Conservation (phyloP, 306 rosid species). For the Carpinus viminea region DNA sequence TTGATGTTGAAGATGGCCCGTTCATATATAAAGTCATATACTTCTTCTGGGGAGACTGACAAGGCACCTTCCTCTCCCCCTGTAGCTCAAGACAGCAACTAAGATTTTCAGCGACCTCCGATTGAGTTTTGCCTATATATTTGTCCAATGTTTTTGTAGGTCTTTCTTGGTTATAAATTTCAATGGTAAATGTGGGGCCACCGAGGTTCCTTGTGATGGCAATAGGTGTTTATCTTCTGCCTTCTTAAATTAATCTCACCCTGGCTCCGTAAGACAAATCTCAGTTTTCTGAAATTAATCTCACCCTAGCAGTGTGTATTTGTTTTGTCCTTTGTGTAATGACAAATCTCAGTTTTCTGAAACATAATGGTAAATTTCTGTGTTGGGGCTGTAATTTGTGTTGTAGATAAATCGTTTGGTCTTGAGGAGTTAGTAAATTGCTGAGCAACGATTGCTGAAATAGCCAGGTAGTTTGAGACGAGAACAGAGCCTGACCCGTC, state of each 20-base stretch:
- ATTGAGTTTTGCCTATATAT: constrained; percentile 29
- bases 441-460: not conserved
- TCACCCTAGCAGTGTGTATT: constrained; percentile 30
- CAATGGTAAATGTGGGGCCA: constrained; percentile 15
- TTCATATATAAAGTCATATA: constrained; percentile 42
- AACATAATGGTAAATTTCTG: not conserved
- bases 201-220: constrained; percentile 22
- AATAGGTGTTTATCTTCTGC: constrained; percentile 31
- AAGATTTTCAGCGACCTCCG: constrained; percentile 25
- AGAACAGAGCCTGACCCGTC: no score
- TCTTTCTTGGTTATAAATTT: constrained; percentile 23
- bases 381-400: not conserved
- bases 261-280: constrained; percentile 30
- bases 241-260: constrained; percentile 24
- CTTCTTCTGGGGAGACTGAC: constrained; percentile 37
- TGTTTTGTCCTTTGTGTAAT: not conserved
- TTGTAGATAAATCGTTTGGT: not conserved
- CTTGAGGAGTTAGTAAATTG: not conserved
- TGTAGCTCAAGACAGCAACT: constrained; percentile 35
- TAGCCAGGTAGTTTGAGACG: not conserved
- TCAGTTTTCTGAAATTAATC: no score
- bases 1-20: constrained; percentile 75
- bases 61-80: constrained; percentile 33
- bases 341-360: not conserved
- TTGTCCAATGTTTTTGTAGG: constrained; percentile 4